These are phyloP conservation scores for Lodderomyces oxycetoniae DNA, from an alignment of 1,139 yeast species.

Conservation along the genomic window DNA sequence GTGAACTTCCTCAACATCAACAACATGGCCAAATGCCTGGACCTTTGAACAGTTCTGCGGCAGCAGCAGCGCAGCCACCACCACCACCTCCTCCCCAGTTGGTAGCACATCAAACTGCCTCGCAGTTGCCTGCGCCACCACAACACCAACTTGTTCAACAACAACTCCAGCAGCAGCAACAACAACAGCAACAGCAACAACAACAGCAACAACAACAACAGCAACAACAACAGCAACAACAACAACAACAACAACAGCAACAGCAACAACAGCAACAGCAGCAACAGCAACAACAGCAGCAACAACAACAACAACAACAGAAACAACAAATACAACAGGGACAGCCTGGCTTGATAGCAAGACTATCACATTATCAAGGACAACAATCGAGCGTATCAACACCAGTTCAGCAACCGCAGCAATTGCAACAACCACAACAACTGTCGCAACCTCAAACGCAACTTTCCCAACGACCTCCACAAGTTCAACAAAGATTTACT, in stretches of 20 bases:
- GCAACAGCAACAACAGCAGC: constrained; percentile 4
- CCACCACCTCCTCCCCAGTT: constrained; percentile 14
- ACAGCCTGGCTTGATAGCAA: constrained; percentile 4
- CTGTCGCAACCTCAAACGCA: no score
- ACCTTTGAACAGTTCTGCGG: not conserved
- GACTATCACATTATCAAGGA: constrained; percentile 6
- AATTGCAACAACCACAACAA: constrained; percentile 8
- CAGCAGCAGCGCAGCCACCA: constrained; percentile 9
- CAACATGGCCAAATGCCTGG: constrained; percentile 6
- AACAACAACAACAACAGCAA: constrained; percentile 7
- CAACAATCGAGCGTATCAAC: constrained; percentile 3
- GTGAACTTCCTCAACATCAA: constrained; percentile 8
- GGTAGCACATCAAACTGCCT: constrained; percentile 6
- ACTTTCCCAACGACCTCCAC: no score
- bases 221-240: constrained; percentile 2
- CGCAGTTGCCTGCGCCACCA: constrained; percentile 10
- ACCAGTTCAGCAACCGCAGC: no score
- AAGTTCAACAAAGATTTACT: no score
- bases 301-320: constrained; percentile 5
- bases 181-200: constrained; percentile 7
- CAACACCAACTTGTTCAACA: constrained; percentile 10
- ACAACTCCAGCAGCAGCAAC: constrained; percentile 7
- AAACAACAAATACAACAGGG: not conserved
- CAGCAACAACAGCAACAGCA: constrained; percentile 2
- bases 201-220: constrained; percentile 3